Percentiles rank a stretch among this genome's conserved stretches.
Conservation (phyloP, 1,284 basidiomycete species). For the Ceratobasidium sp. region DNA sequence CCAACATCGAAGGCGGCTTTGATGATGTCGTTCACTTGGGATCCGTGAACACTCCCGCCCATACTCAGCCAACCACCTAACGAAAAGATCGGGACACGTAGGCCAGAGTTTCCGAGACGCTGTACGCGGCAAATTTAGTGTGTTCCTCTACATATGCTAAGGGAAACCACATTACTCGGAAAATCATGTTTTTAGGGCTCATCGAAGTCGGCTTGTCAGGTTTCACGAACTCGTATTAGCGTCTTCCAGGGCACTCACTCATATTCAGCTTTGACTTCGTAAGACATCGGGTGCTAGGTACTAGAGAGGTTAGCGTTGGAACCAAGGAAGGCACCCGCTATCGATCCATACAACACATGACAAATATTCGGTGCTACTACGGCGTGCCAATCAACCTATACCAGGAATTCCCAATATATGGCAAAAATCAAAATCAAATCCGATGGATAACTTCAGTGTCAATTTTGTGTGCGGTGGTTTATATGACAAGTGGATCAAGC, state of each 20-base stretch:
- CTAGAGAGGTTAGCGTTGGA: too few relatives aligned
- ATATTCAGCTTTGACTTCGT: slow-evolving; percentile 19
- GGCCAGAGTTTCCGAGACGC: slow-evolving; percentile 44
- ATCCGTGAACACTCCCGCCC: slow-evolving; percentile 40
- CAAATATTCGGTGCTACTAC: not conserved
- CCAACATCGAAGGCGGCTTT: slow-evolving; percentile 70
- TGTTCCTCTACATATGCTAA: not conserved
- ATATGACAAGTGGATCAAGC: slow-evolving; percentile 51
- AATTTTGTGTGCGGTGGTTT: not conserved
- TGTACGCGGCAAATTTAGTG: not conserved
- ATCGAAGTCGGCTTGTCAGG: not conserved
- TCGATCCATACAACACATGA: not conserved
- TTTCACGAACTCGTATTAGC: too few relatives aligned
- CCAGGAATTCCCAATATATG: too few relatives aligned
- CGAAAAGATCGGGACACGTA: slow-evolving; percentile 44
- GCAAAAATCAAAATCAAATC: not conserved
- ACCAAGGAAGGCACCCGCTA: not conserved
- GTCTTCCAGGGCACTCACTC: not conserved
- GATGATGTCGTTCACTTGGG: slow-evolving; percentile 61
- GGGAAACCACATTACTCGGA: slow-evolving; percentile 28
- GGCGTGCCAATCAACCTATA: not conserved
- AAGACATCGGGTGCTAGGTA: too few relatives aligned
- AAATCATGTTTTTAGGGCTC: slow-evolving; percentile 42
- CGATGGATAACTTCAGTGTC: not conserved
- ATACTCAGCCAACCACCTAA: slow-evolving; percentile 44